A percentile compares a stretch with the other conserved stretches of the same genome.
phyloP scores from a whole-genome alignment of 495 filamentous ascomycete species.

The Penicillium flavigenum region DNA sequence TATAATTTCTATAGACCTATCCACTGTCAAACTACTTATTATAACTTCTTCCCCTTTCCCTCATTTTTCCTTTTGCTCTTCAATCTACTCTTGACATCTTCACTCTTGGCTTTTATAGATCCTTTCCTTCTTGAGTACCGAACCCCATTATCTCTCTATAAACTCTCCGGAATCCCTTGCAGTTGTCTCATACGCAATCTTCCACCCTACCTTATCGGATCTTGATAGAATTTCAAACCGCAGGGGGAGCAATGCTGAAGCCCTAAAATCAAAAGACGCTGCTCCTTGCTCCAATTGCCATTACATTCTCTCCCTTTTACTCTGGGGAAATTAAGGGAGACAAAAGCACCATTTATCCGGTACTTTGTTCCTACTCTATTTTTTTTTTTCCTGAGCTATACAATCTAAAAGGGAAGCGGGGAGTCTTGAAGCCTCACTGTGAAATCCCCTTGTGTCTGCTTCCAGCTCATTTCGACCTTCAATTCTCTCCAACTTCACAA shows the following conservation, averaged over 20 bases:
- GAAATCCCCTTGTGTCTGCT: neutral
- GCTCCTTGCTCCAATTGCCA: constrained; percentile 20
- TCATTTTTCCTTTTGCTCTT: constrained; percentile 20
- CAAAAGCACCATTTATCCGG: constrained; percentile 30
- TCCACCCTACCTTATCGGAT: constrained; percentile 25
- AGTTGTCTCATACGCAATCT: constrained; percentile 28
- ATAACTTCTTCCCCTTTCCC: constrained; percentile 39
- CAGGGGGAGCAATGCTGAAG: constrained; percentile 37
- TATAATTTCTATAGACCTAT: constrained; percentile 35
- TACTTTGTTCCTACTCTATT: constrained; percentile 21
- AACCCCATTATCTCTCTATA: constrained; percentile 3
- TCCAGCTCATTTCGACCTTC: constrained; percentile 3
- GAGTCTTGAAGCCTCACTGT: constrained; percentile 13
- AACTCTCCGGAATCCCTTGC: constrained; percentile 26
- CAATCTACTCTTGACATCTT: constrained; percentile 4
- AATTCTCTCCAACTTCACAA: constrained; percentile 22
- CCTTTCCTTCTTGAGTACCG: constrained; percentile 20
- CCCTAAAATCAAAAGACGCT: constrained; percentile 26
- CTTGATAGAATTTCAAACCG: constrained; percentile 25
- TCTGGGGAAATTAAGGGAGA: constrained; percentile 28
- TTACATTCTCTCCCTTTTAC: constrained; percentile 32
- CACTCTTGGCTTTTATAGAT: constrained; percentile 29
- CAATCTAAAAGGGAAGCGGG: constrained; percentile 21
- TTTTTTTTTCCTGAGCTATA: constrained; percentile 9
- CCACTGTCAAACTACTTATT: constrained; percentile 39